Evolutionary conservation across 148 eudicot genomes (phyloP).

Genomic region (Camellia lanceoleosa): DNA sequence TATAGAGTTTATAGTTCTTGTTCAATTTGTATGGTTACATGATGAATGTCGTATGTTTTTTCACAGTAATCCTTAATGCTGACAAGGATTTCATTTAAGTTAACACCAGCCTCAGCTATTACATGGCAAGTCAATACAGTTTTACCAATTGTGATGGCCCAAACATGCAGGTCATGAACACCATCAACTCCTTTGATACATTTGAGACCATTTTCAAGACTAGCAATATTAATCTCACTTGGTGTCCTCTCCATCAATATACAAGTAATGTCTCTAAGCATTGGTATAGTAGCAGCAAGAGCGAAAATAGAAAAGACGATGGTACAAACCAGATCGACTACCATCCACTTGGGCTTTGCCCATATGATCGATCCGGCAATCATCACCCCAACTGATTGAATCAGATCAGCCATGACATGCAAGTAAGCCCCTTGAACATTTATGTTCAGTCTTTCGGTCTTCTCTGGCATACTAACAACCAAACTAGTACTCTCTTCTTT

Average conservation of each 20-base stretch:
- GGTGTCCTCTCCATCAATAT: slow-evolving; percentile 71
- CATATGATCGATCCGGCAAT: slow-evolving; percentile 51
- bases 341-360: slow-evolving; percentile 51
- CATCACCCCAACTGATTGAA: slow-evolving; percentile 64
- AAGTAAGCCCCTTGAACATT: slow-evolving; percentile 64
- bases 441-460: slow-evolving; percentile 29
- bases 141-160: slow-evolving; percentile 64
- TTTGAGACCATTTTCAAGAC: slow-evolving; percentile 43
- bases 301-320: slow-evolving; percentile 43
- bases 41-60: slow-evolving; percentile 38
- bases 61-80: slow-evolving; percentile 39
- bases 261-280: slow-evolving; percentile 37
- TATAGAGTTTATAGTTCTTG: slow-evolving; percentile 1
- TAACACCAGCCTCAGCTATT: slow-evolving; percentile 28
- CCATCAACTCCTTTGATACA: slow-evolving; percentile 45
- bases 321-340: slow-evolving; percentile 65
- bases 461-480: slow-evolving; percentile 23
- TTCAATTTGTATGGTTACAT: slow-evolving; percentile 60
- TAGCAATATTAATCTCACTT: slow-evolving; percentile 38
- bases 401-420: slow-evolving; percentile 54
- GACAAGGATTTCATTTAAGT: slow-evolving; percentile 30
- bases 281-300: slow-evolving; percentile 41
- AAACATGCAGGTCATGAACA: slow-evolving; percentile 68
- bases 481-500: slow-evolving; percentile 28
- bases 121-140: slow-evolving; percentile 7